Percentiles rank a stretch among this genome's conserved stretches.
Evolutionary conservation across 345 rosid genomes (phyloP).

Genomic region (Triadica sebifera): DNA sequence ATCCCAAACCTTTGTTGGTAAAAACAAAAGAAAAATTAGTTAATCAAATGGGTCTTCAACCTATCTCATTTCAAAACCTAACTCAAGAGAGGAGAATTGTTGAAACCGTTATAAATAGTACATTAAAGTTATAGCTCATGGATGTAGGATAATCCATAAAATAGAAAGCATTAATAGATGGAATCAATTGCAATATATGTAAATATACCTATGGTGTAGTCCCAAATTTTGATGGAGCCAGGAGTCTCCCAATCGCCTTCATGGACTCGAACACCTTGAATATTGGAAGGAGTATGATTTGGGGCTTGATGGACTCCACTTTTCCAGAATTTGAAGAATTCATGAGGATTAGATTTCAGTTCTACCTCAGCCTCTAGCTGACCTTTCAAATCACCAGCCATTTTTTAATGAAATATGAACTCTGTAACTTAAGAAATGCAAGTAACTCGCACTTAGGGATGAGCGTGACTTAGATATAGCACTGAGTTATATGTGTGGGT

Average conservation of each 20-base stretch:
- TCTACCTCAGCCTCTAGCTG: constrained; percentile 34
- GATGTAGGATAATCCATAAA: too few relatives aligned
- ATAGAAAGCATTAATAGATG: background rate
- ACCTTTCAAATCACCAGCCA: constrained; percentile 11
- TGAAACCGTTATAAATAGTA: too few relatives aligned
- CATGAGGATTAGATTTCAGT: constrained; percentile 20
- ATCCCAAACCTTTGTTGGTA: too few relatives aligned
- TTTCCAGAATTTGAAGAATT: constrained; percentile 18
- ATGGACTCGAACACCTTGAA: constrained; percentile 16
- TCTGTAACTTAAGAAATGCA: too few relatives aligned
- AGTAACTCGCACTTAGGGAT: too few relatives aligned
- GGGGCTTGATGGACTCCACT: constrained; percentile 23
- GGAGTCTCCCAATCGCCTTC: constrained; percentile 19
- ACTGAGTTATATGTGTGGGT: too few relatives aligned
- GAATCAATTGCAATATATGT: background rate
- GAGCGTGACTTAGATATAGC: too few relatives aligned
- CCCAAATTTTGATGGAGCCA: constrained; percentile 26
- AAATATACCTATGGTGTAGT: constrained; percentile 22
- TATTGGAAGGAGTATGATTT: constrained; percentile 15
- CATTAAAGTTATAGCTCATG: too few relatives aligned
- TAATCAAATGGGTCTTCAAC: too few relatives aligned
- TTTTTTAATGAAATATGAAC: background rate
- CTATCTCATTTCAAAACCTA: too few relatives aligned
- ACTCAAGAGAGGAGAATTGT: too few relatives aligned
- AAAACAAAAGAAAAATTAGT: too few relatives aligned